Conservation (phyloP, 306 rosid species). For the Lotus japonicus region DNA sequence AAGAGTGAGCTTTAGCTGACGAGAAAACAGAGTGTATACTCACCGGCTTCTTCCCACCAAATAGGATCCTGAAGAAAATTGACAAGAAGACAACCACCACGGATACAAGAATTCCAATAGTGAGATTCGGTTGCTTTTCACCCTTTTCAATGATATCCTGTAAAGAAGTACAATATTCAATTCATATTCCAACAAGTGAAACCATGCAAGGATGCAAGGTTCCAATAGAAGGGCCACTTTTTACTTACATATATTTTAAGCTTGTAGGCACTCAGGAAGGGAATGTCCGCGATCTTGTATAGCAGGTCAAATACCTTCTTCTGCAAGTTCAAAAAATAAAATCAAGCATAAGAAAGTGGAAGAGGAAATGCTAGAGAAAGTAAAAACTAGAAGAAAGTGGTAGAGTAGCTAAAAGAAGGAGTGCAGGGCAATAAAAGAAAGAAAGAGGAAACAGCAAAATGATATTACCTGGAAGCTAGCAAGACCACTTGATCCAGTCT, state of each 20-base stretch:
- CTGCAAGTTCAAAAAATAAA: slow-evolving; percentile 36
- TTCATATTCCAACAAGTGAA: neutral
- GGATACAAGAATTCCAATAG: slow-evolving; percentile 62
- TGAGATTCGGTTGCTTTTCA: slow-evolving; percentile 73
- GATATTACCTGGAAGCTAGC: slow-evolving; percentile 54
- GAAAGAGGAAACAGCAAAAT: neutral
- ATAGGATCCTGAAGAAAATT: slow-evolving; percentile 46
- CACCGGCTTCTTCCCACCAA: slow-evolving; percentile 71
- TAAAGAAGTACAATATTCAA: slow-evolving; percentile 11
- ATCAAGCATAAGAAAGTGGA: neutral
- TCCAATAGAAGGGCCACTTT: neutral
- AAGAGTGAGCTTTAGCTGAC: neutral
- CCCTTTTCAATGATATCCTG: slow-evolving; percentile 84
- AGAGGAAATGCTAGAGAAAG: neutral
- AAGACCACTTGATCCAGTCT: slow-evolving; percentile 51
- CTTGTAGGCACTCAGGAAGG: slow-evolving; percentile 64
- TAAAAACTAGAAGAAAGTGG: neutral
- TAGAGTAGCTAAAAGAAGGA: neutral
- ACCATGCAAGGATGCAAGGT: neutral
- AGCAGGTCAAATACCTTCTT: slow-evolving; percentile 74
- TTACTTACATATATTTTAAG: slow-evolving; percentile 50
- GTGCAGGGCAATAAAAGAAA: neutral
- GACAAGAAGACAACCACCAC: slow-evolving; percentile 51
- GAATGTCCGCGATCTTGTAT: slow-evolving; percentile 76
- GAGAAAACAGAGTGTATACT: slow-evolving; percentile 13